A percentile compares a stretch with the other conserved stretches of the same genome.
These are phyloP conservation scores for Cystofilobasidium bisporidii DNA, from an alignment of 768 basidiomycete species.

Conservation along the genomic window DNA sequence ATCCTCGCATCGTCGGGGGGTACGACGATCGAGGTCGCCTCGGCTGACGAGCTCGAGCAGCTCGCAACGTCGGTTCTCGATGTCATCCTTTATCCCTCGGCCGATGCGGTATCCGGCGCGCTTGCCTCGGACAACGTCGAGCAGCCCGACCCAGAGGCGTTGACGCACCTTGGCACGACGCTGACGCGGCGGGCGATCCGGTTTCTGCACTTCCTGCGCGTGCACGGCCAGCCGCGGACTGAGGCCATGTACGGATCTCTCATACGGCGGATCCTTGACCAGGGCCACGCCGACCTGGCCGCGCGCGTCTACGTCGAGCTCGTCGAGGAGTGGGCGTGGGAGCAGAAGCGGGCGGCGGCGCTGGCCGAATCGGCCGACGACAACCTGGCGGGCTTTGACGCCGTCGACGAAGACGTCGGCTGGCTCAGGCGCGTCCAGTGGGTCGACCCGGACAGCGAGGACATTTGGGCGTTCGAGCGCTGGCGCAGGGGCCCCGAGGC, in stretches of 20 bases:
- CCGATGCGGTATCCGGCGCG: too few species aligned
- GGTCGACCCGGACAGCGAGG: not conserved
- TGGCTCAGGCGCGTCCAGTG: conserved; percentile 3
- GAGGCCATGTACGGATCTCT: conserved; percentile 31
- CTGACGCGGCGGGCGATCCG: conserved; percentile 13
- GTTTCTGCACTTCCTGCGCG: conserved; percentile 28
- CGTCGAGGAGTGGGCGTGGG: conserved; percentile 41
- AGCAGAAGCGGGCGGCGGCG: conserved; percentile 30
- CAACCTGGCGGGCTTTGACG: conserved; percentile 35
- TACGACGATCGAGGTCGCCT: not conserved
- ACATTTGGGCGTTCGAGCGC: not conserved
- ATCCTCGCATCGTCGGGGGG: not conserved
- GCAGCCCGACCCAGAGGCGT: not conserved
- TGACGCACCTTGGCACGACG: not conserved
- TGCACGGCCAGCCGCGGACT: conserved; percentile 31
- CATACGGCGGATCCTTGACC: conserved; percentile 31
- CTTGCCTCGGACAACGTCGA: not conserved
- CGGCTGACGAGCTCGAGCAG: not conserved
- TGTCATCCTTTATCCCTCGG: not conserved
- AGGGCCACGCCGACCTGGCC: conserved; percentile 33
- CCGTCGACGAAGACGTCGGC: conserved; percentile 28
- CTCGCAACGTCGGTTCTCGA: not conserved
- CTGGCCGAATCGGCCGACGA: not conserved
- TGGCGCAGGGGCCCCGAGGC: conserved; percentile 18
- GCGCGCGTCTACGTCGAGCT: conserved; percentile 38